A percentile compares a stretch with the other conserved stretches of the same genome.
Evolutionary conservation across 805 yeast genomes (phyloP).

Genomic region (Barnettozyma pratensis): DNA sequence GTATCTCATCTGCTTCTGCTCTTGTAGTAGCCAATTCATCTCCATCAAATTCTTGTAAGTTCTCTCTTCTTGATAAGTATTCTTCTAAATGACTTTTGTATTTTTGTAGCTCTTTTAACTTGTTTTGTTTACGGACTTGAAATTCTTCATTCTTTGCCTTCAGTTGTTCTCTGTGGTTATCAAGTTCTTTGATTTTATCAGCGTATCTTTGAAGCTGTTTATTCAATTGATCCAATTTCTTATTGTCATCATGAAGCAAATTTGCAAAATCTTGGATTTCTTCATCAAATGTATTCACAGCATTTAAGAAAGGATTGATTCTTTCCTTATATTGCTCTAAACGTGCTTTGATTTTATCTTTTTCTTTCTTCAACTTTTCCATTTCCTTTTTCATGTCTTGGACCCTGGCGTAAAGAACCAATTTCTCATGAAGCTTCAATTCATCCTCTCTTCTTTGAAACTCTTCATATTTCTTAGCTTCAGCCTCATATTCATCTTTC

Average conservation of each 20-base stretch:
- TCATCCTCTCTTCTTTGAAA: conserved; percentile 42
- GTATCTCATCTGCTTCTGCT: conserved; percentile 21
- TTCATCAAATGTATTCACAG: conserved; percentile 15
- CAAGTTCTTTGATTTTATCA: not conserved
- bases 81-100: conserved; percentile 10
- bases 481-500: conserved; percentile 38
- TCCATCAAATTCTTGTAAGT: conserved; percentile 16
- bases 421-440: conserved; percentile 40
- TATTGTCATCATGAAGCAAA: conserved; percentile 25
- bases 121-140: conserved; percentile 3
- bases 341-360: conserved; percentile 24
- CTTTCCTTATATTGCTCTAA: conserved; percentile 23
- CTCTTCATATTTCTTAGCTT: conserved; percentile 42
- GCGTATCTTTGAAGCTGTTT: not conserved
- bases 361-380: conserved; percentile 21
- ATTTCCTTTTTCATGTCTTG: conserved; percentile 29
- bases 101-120: not conserved
- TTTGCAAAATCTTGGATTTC: conserved; percentile 27
- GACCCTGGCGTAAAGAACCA: conserved; percentile 44
- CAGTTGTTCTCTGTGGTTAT: not conserved
- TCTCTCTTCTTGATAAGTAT: conserved; percentile 15
- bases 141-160: not conserved
- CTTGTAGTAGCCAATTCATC: conserved; percentile 14
- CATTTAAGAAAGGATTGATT: conserved; percentile 20
- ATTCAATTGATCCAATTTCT: conserved; percentile 6